Evolutionary conservation across 73 alveolate species (phyloP).

Genomic region (Tetrahymena elliotti): DNA sequence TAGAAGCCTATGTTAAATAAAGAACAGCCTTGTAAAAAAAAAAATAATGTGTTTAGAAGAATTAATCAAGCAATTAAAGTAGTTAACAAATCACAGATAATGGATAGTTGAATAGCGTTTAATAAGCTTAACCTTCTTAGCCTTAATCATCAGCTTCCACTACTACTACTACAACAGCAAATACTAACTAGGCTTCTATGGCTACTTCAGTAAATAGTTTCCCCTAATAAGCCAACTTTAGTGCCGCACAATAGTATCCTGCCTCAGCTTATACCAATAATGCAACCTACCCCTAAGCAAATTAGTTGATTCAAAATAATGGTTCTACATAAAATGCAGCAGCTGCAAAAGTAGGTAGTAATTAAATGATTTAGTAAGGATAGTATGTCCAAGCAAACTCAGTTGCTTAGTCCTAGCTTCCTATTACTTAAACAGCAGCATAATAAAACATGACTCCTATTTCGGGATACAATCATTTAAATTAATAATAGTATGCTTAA

Average conservation of each 20-base stretch:
- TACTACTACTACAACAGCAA: not conserved
- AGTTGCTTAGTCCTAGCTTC: not conserved
- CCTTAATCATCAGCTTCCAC: not conserved
- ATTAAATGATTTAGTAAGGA: not conserved
- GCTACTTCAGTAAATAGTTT: not conserved
- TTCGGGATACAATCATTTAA: not conserved
- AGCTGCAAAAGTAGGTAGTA: not conserved
- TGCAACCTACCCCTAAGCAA: not conserved
- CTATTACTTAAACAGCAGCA: not conserved
- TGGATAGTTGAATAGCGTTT: not conserved
- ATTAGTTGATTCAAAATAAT: not conserved
- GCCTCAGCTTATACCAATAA: not conserved
- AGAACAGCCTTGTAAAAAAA: not conserved
- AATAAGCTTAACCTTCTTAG: not conserved
- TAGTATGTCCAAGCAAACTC: not conserved
- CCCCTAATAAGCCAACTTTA: not conserved
- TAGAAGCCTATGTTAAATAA: conserved; percentile 26
- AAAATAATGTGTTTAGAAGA: not conserved
- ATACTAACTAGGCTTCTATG: not conserved
- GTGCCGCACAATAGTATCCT: not conserved
- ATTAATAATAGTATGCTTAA: not conserved
- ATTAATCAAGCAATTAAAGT: not conserved
- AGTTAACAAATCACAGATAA: not conserved
- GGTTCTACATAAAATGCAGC: not conserved
- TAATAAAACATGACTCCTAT: not conserved